Percentiles rank a stretch among this genome's conserved stretches.
These are phyloP conservation scores for Paraconiothyrium brasiliense DNA, from an alignment of 2,329 filamentous ascomycete genomes.

Conservation along the genomic window DNA sequence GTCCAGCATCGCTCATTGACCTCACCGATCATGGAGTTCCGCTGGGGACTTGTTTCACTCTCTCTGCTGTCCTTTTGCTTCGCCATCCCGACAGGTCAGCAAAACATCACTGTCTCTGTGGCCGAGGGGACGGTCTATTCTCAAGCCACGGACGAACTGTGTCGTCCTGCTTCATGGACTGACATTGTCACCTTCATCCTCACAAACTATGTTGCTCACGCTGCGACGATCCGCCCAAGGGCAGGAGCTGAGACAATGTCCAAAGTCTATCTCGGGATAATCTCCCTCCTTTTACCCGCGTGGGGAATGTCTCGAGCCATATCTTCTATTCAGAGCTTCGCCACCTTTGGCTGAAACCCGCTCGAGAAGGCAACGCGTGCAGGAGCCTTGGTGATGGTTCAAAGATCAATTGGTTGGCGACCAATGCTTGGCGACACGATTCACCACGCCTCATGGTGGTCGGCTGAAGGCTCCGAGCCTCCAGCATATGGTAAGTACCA, in stretches of 20 bases:
- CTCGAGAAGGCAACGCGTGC: constrained; percentile 37
- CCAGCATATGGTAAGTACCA: constrained; percentile 2
- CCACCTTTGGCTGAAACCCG: constrained; percentile 24
- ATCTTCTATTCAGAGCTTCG: constrained; percentile 33
- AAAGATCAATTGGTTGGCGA: constrained; percentile 34
- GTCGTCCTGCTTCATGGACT: constrained; percentile 34
- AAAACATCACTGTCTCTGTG: constrained; percentile 30
- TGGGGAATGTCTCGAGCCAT: constrained; percentile 38
- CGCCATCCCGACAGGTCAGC: too few relatives aligned
- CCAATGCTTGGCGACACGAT: constrained; percentile 26
- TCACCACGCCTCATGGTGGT: too few relatives aligned
- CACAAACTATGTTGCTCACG: constrained; percentile 50
- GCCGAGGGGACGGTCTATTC: constrained; percentile 28
- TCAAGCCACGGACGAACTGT: constrained; percentile 31
- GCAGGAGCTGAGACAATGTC: constrained; percentile 39
- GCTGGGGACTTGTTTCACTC: too few relatives aligned
- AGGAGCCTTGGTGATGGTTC: constrained; percentile 42
- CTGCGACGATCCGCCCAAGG: constrained; percentile 41
- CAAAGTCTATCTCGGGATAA: constrained; percentile 25
- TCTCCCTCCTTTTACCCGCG: constrained; percentile 35
- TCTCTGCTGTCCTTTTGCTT: too few relatives aligned
- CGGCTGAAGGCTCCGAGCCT: too few relatives aligned
- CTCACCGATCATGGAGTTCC: too few relatives aligned
- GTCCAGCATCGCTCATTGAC: too few relatives aligned
- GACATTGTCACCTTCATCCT: constrained; percentile 45